Percentiles rank a stretch among this genome's conserved stretches.
Evolutionary conservation across 1,284 basidiomycete genomes (phyloP).

Genomic region (Cutaneotrichosporon sp.): DNA sequence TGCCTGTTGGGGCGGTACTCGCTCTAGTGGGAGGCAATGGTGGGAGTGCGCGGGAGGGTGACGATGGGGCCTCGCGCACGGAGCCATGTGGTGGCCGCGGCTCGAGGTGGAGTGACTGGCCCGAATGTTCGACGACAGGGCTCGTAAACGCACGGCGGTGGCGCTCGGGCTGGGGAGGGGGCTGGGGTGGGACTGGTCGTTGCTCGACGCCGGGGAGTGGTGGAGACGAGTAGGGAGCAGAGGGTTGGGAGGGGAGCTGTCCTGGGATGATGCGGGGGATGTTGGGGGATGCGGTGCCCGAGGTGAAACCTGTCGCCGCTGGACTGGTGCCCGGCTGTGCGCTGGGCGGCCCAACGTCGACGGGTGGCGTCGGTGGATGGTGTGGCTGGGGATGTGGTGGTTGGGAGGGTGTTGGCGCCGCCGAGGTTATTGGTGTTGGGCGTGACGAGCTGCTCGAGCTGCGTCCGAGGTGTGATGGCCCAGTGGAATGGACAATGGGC

Average conservation of each 20-base stretch:
- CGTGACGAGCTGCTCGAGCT: neutral
- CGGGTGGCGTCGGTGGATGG: no score
- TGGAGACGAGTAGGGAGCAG: conserved; percentile 1
- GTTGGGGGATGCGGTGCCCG: no score
- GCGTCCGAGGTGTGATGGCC: neutral
- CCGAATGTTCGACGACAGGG: conserved; percentile 12
- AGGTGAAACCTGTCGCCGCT: no score
- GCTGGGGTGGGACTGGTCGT: conserved; percentile 27
- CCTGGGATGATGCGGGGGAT: no score
- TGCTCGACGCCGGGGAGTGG: neutral
- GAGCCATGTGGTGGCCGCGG: neutral
- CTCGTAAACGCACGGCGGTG: conserved; percentile 39
- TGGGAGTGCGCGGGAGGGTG: conserved; percentile 33
- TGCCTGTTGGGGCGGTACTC: conserved; percentile 4
- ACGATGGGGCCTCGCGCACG: conserved; percentile 15
- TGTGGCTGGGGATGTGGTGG: neutral
- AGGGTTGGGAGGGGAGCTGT: no score
- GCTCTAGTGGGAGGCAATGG: conserved; percentile 26
- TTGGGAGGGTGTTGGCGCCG: neutral
- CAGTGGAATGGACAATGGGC: neutral
- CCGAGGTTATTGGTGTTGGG: neutral
- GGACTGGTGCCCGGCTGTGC: neutral
- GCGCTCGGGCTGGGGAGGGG: conserved; percentile 42
- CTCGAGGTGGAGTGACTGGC: neutral
- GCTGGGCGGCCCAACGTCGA: neutral